These are phyloP conservation scores for Candida germanica DNA, from an alignment of 805 yeast genomes.

Conservation along the genomic window DNA sequence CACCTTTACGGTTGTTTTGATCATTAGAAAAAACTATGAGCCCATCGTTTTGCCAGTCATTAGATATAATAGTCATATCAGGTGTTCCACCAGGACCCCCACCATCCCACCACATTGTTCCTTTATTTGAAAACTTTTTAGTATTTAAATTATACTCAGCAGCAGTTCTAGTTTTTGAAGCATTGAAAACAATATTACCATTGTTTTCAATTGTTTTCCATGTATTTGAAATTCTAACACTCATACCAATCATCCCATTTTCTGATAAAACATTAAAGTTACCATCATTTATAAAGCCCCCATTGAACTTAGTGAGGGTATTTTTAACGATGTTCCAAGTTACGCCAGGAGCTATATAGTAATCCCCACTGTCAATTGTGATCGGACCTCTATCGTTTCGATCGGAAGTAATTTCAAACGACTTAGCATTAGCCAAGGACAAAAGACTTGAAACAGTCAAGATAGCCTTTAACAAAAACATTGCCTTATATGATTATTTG, in stretches of 20 bases:
- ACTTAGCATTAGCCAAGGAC: constrained; percentile 6
- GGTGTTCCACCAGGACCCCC: constrained; percentile 12
- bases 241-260: constrained; percentile 11
- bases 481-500: no score
- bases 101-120: constrained; percentile 16
- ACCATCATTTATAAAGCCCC: constrained; percentile 15
- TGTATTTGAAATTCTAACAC: constrained; percentile 10
- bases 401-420: constrained; percentile 11
- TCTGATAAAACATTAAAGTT: constrained; percentile 17
- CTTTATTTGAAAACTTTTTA: constrained; percentile 14
- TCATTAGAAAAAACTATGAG: constrained; percentile 12
- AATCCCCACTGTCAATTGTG: constrained; percentile 1
- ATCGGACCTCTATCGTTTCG: constrained; percentile 3
- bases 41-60: constrained; percentile 13
- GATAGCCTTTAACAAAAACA: no score
- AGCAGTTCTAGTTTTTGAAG: constrained; percentile 12
- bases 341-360: constrained; percentile 9
- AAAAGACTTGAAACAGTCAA: neutral
- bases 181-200: constrained; percentile 20
- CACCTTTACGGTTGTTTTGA: constrained; percentile 6
- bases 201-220: constrained; percentile 15
- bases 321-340: constrained; percentile 18
- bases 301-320: constrained; percentile 11
- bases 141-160: constrained; percentile 13
- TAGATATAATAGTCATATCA: constrained; percentile 12